Conservation (phyloP, 371 early-diverging fungal genomes). For the Parasitella parasitica region DNA sequence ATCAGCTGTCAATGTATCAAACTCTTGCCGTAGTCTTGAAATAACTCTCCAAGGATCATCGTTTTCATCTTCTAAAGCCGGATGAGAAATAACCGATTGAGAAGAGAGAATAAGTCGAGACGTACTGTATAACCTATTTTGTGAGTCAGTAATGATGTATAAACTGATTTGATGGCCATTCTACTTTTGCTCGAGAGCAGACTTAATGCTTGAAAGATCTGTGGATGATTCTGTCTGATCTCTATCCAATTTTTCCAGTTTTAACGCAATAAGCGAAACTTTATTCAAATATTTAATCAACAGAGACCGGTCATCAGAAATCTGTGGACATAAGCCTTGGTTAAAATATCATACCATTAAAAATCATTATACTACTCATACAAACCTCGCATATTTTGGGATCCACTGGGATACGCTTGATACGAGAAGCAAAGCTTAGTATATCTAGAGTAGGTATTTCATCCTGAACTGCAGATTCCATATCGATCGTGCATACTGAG, state of each 20-base stretch:
- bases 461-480: conserved; percentile 60
- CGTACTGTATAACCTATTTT: conserved; percentile 1
- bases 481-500: conserved; percentile 81
- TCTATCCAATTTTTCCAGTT: not conserved
- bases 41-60: conserved; percentile 32
- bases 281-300: conserved; percentile 7
- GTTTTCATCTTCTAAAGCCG: conserved; percentile 1
- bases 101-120: not conserved
- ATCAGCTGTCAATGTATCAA: conserved; percentile 11
- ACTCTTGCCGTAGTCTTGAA: conserved; percentile 19
- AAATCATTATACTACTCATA: no score
- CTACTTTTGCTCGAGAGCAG: conserved; percentile 10
- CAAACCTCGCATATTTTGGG: conserved; percentile 22
- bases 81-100: not conserved
- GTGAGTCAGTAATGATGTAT: not conserved
- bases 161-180: not conserved
- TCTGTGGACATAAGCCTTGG: no score
- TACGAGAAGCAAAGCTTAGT: conserved; percentile 83
- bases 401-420: conserved; percentile 58
- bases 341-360: no score
- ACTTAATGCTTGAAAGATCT: not conserved
- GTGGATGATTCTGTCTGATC: not conserved
- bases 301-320: conserved; percentile 14
- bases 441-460: conserved; percentile 74
- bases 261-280: not conserved